phyloP scores from a whole-genome alignment of 2,329 filamentous ascomycete genomes.

The Clonostachys sp. region DNA sequence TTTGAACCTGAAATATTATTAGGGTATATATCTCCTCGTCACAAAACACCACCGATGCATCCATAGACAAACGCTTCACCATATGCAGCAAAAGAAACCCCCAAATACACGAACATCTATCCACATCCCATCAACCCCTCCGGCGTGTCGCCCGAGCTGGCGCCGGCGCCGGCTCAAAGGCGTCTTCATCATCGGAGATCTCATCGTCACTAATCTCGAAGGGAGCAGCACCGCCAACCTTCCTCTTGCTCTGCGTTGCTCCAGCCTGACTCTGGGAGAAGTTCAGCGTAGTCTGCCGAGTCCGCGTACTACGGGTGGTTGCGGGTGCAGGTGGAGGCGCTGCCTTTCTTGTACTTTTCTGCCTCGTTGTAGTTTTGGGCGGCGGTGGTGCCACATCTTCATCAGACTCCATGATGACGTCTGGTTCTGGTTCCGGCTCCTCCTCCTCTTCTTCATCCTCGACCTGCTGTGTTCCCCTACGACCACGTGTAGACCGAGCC shows the following conservation, averaged over 20 bases:
- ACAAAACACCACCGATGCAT: too few species aligned
- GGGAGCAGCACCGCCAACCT: conserved; percentile 13
- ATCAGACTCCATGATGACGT: conserved; percentile 50
- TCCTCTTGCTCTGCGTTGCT: conserved; percentile 34
- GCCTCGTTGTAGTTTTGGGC: conserved; percentile 23
- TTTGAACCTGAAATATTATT: too few species aligned
- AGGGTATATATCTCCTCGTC: too few species aligned
- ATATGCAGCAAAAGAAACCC: too few species aligned
- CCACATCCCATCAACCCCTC: too few species aligned
- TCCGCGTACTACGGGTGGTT: conserved; percentile 5
- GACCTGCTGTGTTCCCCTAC: conserved; percentile 21
- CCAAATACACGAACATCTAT: too few species aligned
- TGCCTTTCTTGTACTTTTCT: conserved; percentile 10
- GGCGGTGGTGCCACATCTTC: conserved; percentile 29
- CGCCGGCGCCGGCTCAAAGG: conserved; percentile 49
- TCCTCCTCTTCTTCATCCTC: conserved; percentile 41
- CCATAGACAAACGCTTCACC: too few species aligned
- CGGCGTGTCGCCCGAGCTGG: conserved; percentile 16
- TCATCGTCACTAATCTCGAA: conserved; percentile 62
- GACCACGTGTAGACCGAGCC: conserved; percentile 27
- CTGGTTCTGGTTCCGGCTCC: conserved; percentile 8
- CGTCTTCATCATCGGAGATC: conserved; percentile 53
- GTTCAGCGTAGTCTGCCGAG: conserved; percentile 24
- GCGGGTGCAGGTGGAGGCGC: conserved; percentile 5
- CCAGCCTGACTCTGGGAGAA: conserved; percentile 22